Evolutionary conservation across 2,329 filamentous ascomycete species (phyloP).

Genomic region (Colletotrichum gigasporum): DNA sequence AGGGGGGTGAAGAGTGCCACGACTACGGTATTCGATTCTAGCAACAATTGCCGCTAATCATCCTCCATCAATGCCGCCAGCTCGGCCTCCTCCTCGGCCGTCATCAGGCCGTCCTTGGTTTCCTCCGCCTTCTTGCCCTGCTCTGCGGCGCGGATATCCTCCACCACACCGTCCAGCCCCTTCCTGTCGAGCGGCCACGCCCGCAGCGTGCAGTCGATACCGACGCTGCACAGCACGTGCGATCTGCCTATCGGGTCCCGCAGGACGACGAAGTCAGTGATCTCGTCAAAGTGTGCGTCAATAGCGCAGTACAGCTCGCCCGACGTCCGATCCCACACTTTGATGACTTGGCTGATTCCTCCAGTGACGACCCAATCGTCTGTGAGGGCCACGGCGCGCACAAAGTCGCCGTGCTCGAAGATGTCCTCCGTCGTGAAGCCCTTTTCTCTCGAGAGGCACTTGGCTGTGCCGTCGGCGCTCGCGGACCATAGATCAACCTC

Average conservation of each 20-base stretch:
- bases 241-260: slow-evolving; percentile 44
- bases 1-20: neutral
- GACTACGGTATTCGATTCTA: neutral
- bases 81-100: slow-evolving; percentile 91
- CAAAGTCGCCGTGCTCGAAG: slow-evolving; percentile 87
- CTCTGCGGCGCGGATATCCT: slow-evolving; percentile 54
- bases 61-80: slow-evolving; percentile 91
- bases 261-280: slow-evolving; percentile 80
- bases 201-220: slow-evolving; percentile 89
- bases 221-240: slow-evolving; percentile 77
- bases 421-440: slow-evolving; percentile 77
- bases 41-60: slow-evolving; percentile 52
- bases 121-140: slow-evolving; percentile 51
- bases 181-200: slow-evolving; percentile 79
- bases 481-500: slow-evolving; percentile 88
- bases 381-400: slow-evolving; percentile 80
- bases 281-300: slow-evolving; percentile 90
- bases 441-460: slow-evolving; percentile 76
- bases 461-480: slow-evolving; percentile 88
- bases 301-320: slow-evolving; percentile 79
- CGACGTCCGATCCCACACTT: slow-evolving; percentile 83
- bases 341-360: slow-evolving; percentile 89
- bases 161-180: slow-evolving; percentile 59
- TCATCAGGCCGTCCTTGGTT: slow-evolving; percentile 68
- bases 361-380: slow-evolving; percentile 86